phyloP scores from a whole-genome alignment of 106 monocot species.

The Apostasia shenzhenica region DNA sequence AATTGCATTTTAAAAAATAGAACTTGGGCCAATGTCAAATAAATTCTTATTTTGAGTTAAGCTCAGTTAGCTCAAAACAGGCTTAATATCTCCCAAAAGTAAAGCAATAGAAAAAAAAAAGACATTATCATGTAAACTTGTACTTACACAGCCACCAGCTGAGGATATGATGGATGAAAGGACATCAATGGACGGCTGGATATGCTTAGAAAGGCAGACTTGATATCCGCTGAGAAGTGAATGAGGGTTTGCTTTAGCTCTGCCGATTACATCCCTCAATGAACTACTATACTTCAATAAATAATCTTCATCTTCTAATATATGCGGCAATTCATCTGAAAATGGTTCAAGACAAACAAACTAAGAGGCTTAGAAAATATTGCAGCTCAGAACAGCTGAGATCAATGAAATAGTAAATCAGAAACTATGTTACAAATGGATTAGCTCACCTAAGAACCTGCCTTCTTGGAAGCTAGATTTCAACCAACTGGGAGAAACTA shows the following conservation, averaged over 20 bases:
- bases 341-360: neutral
- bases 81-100: too few relatives aligned
- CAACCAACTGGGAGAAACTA: constrained; percentile 70
- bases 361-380: neutral
- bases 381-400: too few relatives aligned
- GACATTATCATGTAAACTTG: too few relatives aligned
- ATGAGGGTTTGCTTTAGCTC: constrained; percentile 47
- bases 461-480: constrained; percentile 59
- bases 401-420: too few relatives aligned
- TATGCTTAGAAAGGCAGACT: constrained; percentile 53
- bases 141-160: constrained; percentile 70
- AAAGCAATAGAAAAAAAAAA: too few relatives aligned
- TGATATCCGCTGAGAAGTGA: constrained; percentile 57
- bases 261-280: constrained; percentile 49
- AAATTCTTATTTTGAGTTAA: too few relatives aligned
- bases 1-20: too few relatives aligned
- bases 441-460: constrained; percentile 50
- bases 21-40: too few relatives aligned
- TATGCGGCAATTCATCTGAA: constrained; percentile 47
- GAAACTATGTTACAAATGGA: neutral
- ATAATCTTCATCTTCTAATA: constrained; percentile 66
- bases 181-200: constrained; percentile 46
- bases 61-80: too few relatives aligned
- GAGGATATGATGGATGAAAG: constrained; percentile 51
- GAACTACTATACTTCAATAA: constrained; percentile 45